Evolutionary conservation across 495 filamentous ascomycete genomes (phyloP).

Genomic region (Neurospora sp.): DNA sequence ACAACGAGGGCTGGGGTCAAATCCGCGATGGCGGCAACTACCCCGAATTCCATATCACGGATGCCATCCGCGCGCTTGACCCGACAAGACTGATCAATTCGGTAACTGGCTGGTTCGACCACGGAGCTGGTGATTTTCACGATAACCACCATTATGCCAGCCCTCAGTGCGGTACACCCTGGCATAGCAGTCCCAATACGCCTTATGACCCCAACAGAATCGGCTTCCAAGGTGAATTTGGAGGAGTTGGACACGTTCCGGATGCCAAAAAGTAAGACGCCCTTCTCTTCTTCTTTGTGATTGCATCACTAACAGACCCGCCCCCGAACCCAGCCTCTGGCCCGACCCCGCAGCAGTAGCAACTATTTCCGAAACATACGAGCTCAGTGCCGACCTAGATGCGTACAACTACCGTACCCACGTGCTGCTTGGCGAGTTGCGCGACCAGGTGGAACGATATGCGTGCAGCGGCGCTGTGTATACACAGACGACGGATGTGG

Average conservation of each 20-base stretch:
- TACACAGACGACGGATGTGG: conserved; percentile 64
- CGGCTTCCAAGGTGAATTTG: conserved; percentile 59
- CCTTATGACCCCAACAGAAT: conserved; percentile 52
- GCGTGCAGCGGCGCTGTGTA: conserved; percentile 51
- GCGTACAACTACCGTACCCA: conserved; percentile 56
- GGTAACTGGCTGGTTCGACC: conserved; percentile 51
- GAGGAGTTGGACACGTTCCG: conserved; percentile 53
- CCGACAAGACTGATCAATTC: conserved; percentile 52
- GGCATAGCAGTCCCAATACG: conserved; percentile 42
- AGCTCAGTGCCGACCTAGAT: conserved; percentile 45
- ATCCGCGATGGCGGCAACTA: conserved; percentile 25
- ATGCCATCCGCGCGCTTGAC: conserved; percentile 43
- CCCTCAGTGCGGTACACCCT: conserved; percentile 58
- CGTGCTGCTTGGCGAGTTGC: conserved; percentile 41
- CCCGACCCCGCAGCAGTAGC: conserved; percentile 45
- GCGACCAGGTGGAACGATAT: conserved; percentile 45
- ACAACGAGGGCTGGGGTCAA: conserved; percentile 67
- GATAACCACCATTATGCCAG: conserved; percentile 66
- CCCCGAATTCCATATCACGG: conserved; percentile 47
- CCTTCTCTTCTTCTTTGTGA: not conserved
- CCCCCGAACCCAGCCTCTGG: conserved; percentile 32
- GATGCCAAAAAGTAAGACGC: conserved; percentile 35
- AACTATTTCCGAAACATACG: conserved; percentile 55
- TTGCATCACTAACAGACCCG: conserved; percentile 6
- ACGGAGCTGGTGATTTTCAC: conserved; percentile 47